Evolutionary conservation across 164 flowering plant genomes (phyloP).

Genomic region (Chimonanthus salicifolius): DNA sequence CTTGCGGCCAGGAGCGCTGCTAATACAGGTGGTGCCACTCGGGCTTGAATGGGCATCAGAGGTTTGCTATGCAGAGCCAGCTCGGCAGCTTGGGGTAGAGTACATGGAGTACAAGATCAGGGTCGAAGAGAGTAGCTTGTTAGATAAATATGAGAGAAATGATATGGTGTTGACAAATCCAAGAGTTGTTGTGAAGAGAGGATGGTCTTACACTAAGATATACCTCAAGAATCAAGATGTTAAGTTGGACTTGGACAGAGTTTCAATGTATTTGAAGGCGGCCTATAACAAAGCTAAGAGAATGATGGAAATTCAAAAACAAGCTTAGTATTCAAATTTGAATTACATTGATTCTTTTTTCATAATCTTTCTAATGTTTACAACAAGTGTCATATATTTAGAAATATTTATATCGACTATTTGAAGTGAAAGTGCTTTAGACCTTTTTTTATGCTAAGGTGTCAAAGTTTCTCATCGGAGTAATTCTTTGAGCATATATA

Average conservation of each 20-base stretch:
- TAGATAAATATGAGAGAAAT: conserved; percentile 35
- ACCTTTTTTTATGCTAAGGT: too few relatives aligned
- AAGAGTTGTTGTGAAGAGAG: conserved; percentile 10
- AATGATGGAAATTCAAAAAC: conserved; percentile 26
- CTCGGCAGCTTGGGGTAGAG: conserved; percentile 25
- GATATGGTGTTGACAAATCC: conserved; percentile 39
- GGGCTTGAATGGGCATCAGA: conserved; percentile 33
- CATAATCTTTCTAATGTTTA: too few relatives aligned
- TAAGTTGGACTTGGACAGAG: conserved; percentile 34
- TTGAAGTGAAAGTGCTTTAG: too few relatives aligned
- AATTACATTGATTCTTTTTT: too few relatives aligned
- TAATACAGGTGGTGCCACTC: conserved; percentile 36
- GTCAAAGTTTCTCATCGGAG: too few relatives aligned
- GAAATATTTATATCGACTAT: too few relatives aligned
- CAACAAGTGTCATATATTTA: too few relatives aligned
- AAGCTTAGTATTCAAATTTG: not conserved
- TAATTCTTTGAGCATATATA: too few relatives aligned
- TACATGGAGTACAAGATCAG: conserved; percentile 38
- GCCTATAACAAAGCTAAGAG: conserved; percentile 33
- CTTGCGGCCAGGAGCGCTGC: conserved; percentile 28
- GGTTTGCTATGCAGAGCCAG: conserved; percentile 25
- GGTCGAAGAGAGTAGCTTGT: conserved; percentile 35
- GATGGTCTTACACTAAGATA: conserved; percentile 23
- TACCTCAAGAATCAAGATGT: conserved; percentile 50
- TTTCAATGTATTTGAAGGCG: conserved; percentile 28